phyloP scores from a whole-genome alignment of 164 flowering plant genomes.

The Brasenia schreberi region DNA sequence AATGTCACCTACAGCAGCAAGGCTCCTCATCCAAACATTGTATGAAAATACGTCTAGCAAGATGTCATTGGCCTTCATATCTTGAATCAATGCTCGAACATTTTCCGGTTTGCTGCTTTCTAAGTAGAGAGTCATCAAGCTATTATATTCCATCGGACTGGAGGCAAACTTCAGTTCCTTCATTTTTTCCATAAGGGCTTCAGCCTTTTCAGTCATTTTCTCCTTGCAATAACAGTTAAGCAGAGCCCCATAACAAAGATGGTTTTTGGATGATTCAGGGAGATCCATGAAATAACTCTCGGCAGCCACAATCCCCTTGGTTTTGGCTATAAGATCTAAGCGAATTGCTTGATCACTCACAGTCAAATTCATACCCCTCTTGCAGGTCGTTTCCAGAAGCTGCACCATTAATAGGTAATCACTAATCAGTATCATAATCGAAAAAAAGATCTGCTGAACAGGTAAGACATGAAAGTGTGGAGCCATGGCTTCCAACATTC shows the following conservation, averaged over 20 bases:
- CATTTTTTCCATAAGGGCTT: constrained; percentile 79
- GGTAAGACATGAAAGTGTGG: constrained; percentile 1
- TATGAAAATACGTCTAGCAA: constrained; percentile 59
- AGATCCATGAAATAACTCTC: constrained; percentile 66
- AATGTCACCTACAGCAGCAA: constrained; percentile 66
- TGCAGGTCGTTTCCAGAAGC: constrained; percentile 66
- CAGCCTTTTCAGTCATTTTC: constrained; percentile 73
- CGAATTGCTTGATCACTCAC: constrained; percentile 87
- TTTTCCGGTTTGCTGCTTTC: constrained; percentile 55
- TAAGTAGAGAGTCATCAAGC: constrained; percentile 77
- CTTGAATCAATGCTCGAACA: constrained; percentile 58
- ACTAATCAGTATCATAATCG: background rate
- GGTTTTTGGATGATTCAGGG: constrained; percentile 71
- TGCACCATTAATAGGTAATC: constrained; percentile 16
- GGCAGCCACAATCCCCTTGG: constrained; percentile 57
- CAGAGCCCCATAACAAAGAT: constrained; percentile 71
- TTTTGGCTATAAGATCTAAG: constrained; percentile 78
- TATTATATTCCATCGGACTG: constrained; percentile 75
- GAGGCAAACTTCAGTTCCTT: constrained; percentile 59
- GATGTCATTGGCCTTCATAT: constrained; percentile 58
- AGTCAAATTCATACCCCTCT: constrained; percentile 74
- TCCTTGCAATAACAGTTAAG: constrained; percentile 90
- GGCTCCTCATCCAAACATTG: constrained; percentile 91
- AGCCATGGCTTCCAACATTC: background rate
- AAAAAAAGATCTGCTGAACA: background rate